Conservation (phyloP, 768 basidiomycete species). For the Thelephora ganbajun region DNA sequence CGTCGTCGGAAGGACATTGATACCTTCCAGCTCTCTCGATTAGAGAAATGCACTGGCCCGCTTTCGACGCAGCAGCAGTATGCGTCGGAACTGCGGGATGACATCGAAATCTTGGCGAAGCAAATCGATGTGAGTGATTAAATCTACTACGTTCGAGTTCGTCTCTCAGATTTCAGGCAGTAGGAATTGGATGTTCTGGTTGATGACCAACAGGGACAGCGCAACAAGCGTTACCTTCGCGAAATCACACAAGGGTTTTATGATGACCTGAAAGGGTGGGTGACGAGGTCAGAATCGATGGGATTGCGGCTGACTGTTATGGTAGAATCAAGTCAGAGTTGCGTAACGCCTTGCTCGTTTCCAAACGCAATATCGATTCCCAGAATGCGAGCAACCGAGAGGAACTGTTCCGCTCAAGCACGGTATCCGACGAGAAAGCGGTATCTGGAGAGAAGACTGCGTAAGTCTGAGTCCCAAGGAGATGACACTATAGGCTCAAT, state of each 20-base stretch:
- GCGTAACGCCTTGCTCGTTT: slow-evolving; percentile 54
- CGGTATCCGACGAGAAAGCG: slow-evolving; percentile 30
- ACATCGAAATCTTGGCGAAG: slow-evolving; percentile 44
- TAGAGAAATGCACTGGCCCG: slow-evolving; percentile 57
- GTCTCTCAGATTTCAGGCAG: slow-evolving; percentile 6
- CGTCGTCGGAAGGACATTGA: slow-evolving; percentile 50
- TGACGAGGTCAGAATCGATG: neutral
- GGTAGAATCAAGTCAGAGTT: slow-evolving; percentile 46
- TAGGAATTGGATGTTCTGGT: slow-evolving; percentile 58
- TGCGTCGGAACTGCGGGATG: slow-evolving; percentile 63
- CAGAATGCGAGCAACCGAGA: slow-evolving; percentile 45
- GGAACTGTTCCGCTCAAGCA: slow-evolving; percentile 48
- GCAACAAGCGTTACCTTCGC: slow-evolving; percentile 32
- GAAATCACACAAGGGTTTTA: slow-evolving; percentile 35
- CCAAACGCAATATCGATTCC: slow-evolving; percentile 61
- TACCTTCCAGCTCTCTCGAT: slow-evolving; percentile 61
- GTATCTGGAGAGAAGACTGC: slow-evolving; percentile 23
- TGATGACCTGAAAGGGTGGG: slow-evolving; percentile 34
- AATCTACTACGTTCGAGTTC: slow-evolving; percentile 3
- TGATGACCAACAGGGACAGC: slow-evolving; percentile 56
- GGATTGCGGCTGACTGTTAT: neutral
- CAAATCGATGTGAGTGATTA: slow-evolving; percentile 47
- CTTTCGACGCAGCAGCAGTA: slow-evolving; percentile 57
- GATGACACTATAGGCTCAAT: neutral
- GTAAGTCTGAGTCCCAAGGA: slow-evolving; percentile 42